Conservation (phyloP, 306 rosid species). For the Trifolium repens region DNA sequence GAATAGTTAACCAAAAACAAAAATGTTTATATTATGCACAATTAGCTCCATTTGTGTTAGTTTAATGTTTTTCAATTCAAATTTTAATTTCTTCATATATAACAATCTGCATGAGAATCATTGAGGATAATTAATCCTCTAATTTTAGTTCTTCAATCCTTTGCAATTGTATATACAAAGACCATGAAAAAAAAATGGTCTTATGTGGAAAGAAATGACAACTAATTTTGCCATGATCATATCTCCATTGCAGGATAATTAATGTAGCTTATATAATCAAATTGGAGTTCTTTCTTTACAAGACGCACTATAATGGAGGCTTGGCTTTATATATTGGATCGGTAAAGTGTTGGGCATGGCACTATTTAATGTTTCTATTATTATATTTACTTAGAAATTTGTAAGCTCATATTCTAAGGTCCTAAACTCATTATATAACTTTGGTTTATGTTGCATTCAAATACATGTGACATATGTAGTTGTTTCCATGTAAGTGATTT, state of each 20-base stretch:
- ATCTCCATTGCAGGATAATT: slow-evolving; percentile 44
- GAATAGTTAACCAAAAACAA: too few relatives aligned
- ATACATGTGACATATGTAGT: slow-evolving; percentile 6
- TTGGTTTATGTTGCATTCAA: slow-evolving; percentile 36
- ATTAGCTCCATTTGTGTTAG: too few relatives aligned
- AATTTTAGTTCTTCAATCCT: too few relatives aligned
- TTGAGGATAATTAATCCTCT: too few relatives aligned
- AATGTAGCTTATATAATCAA: slow-evolving; percentile 42
- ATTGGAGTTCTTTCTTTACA: slow-evolving; percentile 42
- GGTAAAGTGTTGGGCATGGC: slow-evolving; percentile 20
- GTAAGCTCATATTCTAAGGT: slow-evolving; percentile 17
- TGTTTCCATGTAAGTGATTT: slow-evolving; percentile 1
- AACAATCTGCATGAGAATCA: too few relatives aligned
- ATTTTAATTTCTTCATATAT: too few relatives aligned
- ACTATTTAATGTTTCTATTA: slow-evolving; percentile 22
- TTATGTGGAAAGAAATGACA: too few relatives aligned
- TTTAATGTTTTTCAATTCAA: too few relatives aligned
- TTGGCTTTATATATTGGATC: neutral
- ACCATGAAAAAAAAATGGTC: too few relatives aligned
- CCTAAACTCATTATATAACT: slow-evolving; percentile 35
- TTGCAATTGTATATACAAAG: too few relatives aligned
- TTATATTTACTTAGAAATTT: slow-evolving; percentile 32
- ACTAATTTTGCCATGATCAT: slow-evolving; percentile 1
- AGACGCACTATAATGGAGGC: slow-evolving; percentile 34
- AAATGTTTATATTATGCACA: too few relatives aligned